Evolutionary conservation across 2,329 filamentous ascomycete genomes (phyloP).

Genomic region (Colletotrichum cereale): DNA sequence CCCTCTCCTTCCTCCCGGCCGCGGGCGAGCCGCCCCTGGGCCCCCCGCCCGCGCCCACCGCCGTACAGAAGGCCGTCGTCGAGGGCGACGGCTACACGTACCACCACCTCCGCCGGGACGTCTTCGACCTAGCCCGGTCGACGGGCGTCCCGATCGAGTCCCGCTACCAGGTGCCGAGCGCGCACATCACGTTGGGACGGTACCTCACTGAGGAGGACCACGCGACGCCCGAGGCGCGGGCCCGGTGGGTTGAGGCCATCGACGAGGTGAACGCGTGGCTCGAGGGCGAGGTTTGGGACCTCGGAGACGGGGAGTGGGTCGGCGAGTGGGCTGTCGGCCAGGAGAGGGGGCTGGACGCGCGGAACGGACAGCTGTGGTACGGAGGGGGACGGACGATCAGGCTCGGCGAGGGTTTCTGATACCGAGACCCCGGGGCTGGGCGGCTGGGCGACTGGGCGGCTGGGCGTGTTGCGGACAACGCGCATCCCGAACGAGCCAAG

Average conservation of each 20-base stretch:
- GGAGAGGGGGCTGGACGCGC: slow-evolving; percentile 82
- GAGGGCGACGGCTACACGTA: slow-evolving; percentile 82
- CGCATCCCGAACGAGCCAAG: neutral
- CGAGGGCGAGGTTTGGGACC: slow-evolving; percentile 77
- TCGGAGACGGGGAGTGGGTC: slow-evolving; percentile 55
- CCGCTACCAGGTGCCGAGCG: slow-evolving; percentile 89
- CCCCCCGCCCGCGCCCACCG: slow-evolving; percentile 55
- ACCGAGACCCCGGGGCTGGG: neutral
- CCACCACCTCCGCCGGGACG: slow-evolving; percentile 87
- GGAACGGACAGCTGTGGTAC: slow-evolving; percentile 87
- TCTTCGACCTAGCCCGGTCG: slow-evolving; percentile 72
- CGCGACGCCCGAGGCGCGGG: slow-evolving; percentile 68
- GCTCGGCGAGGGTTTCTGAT: slow-evolving; percentile 71
- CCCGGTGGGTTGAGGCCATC: slow-evolving; percentile 75
- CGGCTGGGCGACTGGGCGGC: neutral
- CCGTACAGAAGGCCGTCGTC: slow-evolving; percentile 50
- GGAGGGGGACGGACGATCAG: slow-evolving; percentile 81
- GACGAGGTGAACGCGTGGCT: slow-evolving; percentile 85
- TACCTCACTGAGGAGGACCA: slow-evolving; percentile 80
- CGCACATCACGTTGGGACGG: slow-evolving; percentile 88
- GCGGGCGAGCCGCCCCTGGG: slow-evolving; percentile 67
- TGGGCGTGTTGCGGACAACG: slow-evolving; percentile 1
- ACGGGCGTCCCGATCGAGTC: slow-evolving; percentile 79
- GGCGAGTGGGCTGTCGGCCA: slow-evolving; percentile 92
- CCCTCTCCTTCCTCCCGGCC: slow-evolving; percentile 88